Evolutionary conservation across 441 rosid species (phyloP).

Genomic region (Populus hybrid): DNA sequence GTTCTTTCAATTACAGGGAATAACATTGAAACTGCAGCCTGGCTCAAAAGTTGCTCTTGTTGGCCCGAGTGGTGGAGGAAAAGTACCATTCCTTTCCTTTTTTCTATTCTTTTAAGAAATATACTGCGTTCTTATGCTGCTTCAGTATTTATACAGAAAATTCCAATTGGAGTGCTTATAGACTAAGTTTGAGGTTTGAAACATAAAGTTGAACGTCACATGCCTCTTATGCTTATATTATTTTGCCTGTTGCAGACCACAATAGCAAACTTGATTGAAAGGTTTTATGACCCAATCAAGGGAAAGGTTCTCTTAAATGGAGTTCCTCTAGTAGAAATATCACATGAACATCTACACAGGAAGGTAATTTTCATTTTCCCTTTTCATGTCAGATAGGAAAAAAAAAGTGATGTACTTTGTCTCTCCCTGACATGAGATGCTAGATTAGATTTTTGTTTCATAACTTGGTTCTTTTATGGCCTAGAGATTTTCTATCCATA

Average conservation of each 20-base stretch:
- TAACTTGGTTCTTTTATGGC: neutral
- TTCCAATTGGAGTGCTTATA: neutral
- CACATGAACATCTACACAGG: slow-evolving; percentile 74
- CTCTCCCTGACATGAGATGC: neutral
- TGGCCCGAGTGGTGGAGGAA: slow-evolving; percentile 99
- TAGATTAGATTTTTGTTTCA: neutral
- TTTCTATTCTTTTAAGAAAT: neutral
- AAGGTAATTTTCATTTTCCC: slow-evolving; percentile 43
- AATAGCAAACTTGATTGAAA: slow-evolving; percentile 82
- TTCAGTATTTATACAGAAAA: neutral
- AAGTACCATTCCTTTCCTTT: slow-evolving; percentile 39
- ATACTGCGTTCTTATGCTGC: neutral
- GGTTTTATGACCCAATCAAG: slow-evolving; percentile 88
- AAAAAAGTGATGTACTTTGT: neutral
- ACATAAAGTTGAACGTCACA: neutral
- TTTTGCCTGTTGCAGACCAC: slow-evolving; percentile 60
- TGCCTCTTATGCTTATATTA: neutral
- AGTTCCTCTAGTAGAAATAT: slow-evolving; percentile 75
- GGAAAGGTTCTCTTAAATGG: slow-evolving; percentile 83
- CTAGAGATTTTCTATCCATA: neutral
- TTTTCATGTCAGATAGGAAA: neutral
- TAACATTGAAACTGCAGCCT: slow-evolving; percentile 72
- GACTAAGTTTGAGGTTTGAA: neutral
- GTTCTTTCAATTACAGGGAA: slow-evolving; percentile 56
- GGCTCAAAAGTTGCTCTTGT: slow-evolving; percentile 94